Evolutionary conservation across 768 basidiomycete species (phyloP).

Genomic region (Mycena rosella): DNA sequence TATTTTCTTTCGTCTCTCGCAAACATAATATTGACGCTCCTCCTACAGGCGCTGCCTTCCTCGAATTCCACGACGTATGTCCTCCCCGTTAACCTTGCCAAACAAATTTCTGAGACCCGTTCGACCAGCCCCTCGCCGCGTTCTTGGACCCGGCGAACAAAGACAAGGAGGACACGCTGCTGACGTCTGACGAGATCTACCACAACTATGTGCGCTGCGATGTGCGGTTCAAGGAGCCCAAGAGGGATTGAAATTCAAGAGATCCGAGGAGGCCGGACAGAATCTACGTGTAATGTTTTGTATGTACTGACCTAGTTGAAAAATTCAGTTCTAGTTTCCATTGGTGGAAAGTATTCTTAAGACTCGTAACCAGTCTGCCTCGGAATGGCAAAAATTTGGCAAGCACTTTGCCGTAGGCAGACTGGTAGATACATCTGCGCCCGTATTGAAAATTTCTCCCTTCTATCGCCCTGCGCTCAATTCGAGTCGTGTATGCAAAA

Average conservation of each 20-base stretch:
- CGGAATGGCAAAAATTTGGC: too few relatives aligned
- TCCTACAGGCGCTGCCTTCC: conserved; percentile 67
- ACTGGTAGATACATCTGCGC: too few relatives aligned
- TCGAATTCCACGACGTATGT: conserved; percentile 76
- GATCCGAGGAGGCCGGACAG: too few relatives aligned
- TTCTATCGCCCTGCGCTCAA: too few relatives aligned
- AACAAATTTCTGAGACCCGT: neutral
- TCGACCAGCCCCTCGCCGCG: conserved; percentile 67
- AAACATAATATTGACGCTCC: neutral
- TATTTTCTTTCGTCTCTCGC: conserved; percentile 13
- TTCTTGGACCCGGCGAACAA: conserved; percentile 72
- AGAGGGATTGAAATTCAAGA: conserved; percentile 4
- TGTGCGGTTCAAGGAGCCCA: conserved; percentile 53
- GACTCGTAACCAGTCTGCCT: too few relatives aligned
- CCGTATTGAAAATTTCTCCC: too few relatives aligned
- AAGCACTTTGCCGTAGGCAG: too few relatives aligned
- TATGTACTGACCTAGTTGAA: too few relatives aligned
- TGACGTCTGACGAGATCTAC: conserved; percentile 80
- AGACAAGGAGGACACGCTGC: conserved; percentile 71
- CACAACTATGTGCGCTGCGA: conserved; percentile 77
- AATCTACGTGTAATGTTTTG: too few relatives aligned
- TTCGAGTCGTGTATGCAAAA: too few relatives aligned
- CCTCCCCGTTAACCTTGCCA: neutral
- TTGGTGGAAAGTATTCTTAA: too few relatives aligned
- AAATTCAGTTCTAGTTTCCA: too few relatives aligned